These are phyloP conservation scores for Miamiensis avidus DNA, from an alignment of 169 alveolate genomes.

Conservation along the genomic window DNA sequence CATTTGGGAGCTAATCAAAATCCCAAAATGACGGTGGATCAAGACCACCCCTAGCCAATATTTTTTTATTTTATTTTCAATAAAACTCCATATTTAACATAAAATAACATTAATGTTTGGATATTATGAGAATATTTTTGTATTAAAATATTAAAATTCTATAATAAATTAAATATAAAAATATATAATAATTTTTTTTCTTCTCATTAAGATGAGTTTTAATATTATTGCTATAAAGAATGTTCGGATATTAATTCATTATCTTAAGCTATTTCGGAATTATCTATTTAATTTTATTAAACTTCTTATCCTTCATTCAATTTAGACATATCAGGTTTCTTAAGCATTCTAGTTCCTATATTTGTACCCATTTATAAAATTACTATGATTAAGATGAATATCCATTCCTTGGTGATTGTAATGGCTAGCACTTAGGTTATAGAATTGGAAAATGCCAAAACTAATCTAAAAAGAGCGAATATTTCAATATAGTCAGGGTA, in stretches of 20 bases:
- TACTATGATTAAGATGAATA: neutral
- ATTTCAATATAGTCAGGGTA: neutral
- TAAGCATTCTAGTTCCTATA: neutral
- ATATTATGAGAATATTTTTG: no score
- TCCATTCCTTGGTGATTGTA: neutral
- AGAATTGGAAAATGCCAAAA: neutral
- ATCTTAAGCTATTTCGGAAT: neutral
- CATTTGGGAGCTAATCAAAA: neutral
- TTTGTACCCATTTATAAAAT: neutral
- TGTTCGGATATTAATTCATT: no score
- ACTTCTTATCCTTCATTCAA: neutral
- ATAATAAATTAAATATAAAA: no score
- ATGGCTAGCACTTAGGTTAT: neutral
- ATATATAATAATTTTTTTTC: no score
- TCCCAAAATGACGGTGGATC: neutral
- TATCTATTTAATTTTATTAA: no score
- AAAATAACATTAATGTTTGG: no score
- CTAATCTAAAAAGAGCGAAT: neutral
- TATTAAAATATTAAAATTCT: no score
- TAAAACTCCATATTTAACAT: no score
- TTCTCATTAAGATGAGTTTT: no score
- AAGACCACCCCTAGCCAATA: neutral
- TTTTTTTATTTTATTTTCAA: no score
- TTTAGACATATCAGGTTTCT: neutral
- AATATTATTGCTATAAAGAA: no score